Evolutionary conservation across 768 basidiomycete genomes (phyloP).

Genomic region (Mycena metata): DNA sequence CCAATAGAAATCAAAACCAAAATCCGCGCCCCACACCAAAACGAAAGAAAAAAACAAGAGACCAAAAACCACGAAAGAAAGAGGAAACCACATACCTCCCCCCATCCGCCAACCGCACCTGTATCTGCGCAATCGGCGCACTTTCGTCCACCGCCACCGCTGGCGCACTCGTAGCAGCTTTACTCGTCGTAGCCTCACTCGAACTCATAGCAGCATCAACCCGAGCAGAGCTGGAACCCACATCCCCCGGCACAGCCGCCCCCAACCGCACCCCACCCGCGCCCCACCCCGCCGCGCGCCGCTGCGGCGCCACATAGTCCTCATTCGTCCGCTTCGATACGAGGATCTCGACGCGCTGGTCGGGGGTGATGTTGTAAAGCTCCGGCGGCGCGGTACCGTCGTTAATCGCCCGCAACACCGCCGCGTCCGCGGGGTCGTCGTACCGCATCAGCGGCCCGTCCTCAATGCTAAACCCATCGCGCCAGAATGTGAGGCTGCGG

Average conservation of each 20-base stretch:
- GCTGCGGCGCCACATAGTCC: constrained; percentile 73
- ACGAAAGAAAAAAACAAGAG: too few species aligned
- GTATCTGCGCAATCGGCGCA: constrained; percentile 88
- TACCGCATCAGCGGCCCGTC: constrained; percentile 89
- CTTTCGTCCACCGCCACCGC: constrained; percentile 73
- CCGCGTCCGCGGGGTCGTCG: constrained; percentile 80
- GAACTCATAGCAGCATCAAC: constrained; percentile 15
- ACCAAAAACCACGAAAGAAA: too few species aligned
- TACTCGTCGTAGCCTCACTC: constrained; percentile 69
- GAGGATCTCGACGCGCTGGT: constrained; percentile 88
- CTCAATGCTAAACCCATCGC: constrained; percentile 92
- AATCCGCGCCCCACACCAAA: too few species aligned
- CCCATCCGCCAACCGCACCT: constrained; percentile 92
- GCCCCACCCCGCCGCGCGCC: constrained; percentile 43
- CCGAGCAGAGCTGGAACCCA: too few species aligned
- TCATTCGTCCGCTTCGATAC: constrained; percentile 79
- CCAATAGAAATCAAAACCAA: too few species aligned
- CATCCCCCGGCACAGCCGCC: constrained; percentile 68
- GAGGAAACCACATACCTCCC: constrained; percentile 83
- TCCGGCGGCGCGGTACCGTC: constrained; percentile 79
- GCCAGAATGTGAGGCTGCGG: constrained; percentile 91
- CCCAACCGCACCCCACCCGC: constrained; percentile 72
- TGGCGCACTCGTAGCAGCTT: too few species aligned
- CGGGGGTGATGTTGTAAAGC: constrained; percentile 77
- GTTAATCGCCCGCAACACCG: constrained; percentile 81